These are phyloP conservation scores for Berkeleyomyces basicola DNA, from an alignment of 2,329 filamentous ascomycete genomes.

Conservation along the genomic window DNA sequence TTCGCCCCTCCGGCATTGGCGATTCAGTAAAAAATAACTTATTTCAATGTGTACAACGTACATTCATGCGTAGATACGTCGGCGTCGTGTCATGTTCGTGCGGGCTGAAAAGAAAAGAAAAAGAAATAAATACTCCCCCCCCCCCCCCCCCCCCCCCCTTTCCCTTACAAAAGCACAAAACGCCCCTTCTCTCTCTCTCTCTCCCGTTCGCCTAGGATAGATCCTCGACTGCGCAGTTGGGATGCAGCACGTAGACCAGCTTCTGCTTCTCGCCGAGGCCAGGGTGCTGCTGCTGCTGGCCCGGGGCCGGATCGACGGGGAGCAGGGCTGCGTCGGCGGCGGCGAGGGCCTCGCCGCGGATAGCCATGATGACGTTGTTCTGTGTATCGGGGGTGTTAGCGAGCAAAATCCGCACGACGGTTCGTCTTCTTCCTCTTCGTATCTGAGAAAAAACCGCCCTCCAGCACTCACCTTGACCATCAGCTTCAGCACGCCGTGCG, in stretches of 20 bases:
- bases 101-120: neutral
- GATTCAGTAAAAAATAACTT: too few species aligned
- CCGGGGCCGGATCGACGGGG: conserved; percentile 19
- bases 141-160: too few species aligned
- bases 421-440: neutral
- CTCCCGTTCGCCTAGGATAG: conserved; percentile 17
- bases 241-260: conserved; percentile 77
- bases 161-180: neutral
- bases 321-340: conserved; percentile 29
- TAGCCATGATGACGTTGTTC: conserved; percentile 77
- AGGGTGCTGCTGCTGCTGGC: conserved; percentile 13
- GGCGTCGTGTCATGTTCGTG: too few species aligned
- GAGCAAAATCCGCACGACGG: conserved; percentile 14
- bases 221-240: conserved; percentile 75
- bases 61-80: too few species aligned
- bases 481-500: conserved; percentile 75
- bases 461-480: conserved; percentile 69
- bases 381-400: conserved; percentile 31
- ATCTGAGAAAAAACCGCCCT: neutral
- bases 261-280: conserved; percentile 21
- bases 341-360: conserved; percentile 43
- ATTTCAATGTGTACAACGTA: too few species aligned
- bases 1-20: too few species aligned
- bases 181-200: neutral
- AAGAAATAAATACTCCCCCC: neutral